Conservation (phyloP, 495 filamentous ascomycete species). For the Hyaloscypha hepaticicola region DNA sequence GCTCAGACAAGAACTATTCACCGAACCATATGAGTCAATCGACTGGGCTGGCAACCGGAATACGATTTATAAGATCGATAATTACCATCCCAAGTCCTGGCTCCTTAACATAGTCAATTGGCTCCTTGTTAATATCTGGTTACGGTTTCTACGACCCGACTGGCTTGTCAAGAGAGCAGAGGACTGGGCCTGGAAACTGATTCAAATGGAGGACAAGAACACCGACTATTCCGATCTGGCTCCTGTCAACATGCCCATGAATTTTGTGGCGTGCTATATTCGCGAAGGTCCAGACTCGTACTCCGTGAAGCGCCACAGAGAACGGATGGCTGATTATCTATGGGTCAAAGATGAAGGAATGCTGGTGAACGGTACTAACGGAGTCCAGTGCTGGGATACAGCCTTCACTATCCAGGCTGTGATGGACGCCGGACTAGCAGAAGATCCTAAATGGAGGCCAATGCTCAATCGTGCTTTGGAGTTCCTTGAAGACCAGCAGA, state of each 20-base stretch:
- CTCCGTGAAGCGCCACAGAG: slow-evolving; percentile 73
- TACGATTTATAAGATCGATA: slow-evolving; percentile 73
- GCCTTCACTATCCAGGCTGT: slow-evolving; percentile 82
- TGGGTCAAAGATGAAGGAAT: slow-evolving; percentile 94
- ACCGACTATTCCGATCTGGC: slow-evolving; percentile 85
- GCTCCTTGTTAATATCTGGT: slow-evolving; percentile 73
- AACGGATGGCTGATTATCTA: slow-evolving; percentile 79
- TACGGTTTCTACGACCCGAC: slow-evolving; percentile 65
- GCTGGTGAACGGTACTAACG: slow-evolving; percentile 94
- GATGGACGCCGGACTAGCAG: slow-evolving; percentile 73
- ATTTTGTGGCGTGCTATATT: slow-evolving; percentile 78
- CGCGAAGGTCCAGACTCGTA: slow-evolving; percentile 76
- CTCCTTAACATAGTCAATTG: slow-evolving; percentile 74
- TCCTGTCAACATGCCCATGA: slow-evolving; percentile 88
- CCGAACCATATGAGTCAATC: slow-evolving; percentile 74
- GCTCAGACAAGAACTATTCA: slow-evolving; percentile 82
- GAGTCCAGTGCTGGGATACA: slow-evolving; percentile 96
- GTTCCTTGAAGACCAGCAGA: slow-evolving; percentile 90
- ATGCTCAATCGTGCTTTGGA: slow-evolving; percentile 83
- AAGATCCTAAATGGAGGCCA: slow-evolving; percentile 72
- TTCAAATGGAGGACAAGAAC: slow-evolving; percentile 88
- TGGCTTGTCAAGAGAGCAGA: slow-evolving; percentile 64
- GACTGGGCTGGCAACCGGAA: slow-evolving; percentile 78
- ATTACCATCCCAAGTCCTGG: slow-evolving; percentile 91
- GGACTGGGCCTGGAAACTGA: slow-evolving; percentile 66